phyloP scores from a whole-genome alignment of 2,329 filamentous ascomycete species.

The Elsinoe perseae region DNA sequence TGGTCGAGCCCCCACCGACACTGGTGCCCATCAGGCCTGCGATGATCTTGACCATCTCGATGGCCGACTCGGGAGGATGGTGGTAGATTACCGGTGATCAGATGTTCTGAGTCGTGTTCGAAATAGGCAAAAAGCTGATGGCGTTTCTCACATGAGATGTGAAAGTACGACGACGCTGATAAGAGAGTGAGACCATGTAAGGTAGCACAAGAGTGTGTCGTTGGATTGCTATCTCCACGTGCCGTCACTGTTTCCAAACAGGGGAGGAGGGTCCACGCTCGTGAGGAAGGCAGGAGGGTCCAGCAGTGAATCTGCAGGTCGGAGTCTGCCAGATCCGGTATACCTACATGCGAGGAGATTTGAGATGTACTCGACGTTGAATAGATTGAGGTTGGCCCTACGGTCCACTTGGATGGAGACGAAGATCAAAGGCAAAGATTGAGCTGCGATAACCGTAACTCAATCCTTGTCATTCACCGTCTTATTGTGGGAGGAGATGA shows the following conservation, averaged over 20 bases:
- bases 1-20: slow-evolving; percentile 22
- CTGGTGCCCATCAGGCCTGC: slow-evolving; percentile 27
- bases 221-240: too few species aligned
- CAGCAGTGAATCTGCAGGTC: neutral
- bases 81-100: neutral
- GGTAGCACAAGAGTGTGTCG: neutral
- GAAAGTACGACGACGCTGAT: neutral
- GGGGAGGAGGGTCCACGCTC: too few species aligned
- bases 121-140: neutral
- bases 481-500: neutral
- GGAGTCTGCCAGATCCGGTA: neutral
- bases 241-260: too few species aligned
- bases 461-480: neutral
- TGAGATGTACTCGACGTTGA: too few species aligned
- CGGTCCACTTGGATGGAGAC: neutral
- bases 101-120: neutral
- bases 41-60: slow-evolving; percentile 25
- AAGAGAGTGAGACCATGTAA: neutral
- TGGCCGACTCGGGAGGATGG: neutral
- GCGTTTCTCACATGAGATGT: neutral
- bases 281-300: too few species aligned
- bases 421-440: neutral
- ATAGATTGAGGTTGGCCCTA: too few species aligned
- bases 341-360: too few species aligned
- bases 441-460: neutral